A percentile compares a stretch with the other conserved stretches of the same genome.
These are phyloP conservation scores for Blastobotrys ciferrii DNA, from an alignment of 1,139 yeast species.

Conservation along the genomic window DNA sequence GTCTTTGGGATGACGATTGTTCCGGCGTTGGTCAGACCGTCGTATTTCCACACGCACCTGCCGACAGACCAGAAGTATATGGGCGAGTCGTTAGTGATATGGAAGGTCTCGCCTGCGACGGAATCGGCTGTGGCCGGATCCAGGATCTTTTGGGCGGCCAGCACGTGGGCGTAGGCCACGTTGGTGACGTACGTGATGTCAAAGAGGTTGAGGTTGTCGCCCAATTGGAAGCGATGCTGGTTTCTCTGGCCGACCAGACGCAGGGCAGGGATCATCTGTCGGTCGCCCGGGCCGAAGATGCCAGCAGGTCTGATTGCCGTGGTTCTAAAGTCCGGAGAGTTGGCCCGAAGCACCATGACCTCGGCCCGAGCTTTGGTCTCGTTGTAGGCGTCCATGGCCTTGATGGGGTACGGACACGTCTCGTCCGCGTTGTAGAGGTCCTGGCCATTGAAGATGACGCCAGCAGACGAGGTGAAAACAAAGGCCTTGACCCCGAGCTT, in stretches of 20 bases:
- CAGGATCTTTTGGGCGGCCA: constrained; percentile 79
- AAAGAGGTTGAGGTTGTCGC: constrained; percentile 87
- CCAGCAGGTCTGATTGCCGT: constrained; percentile 98
- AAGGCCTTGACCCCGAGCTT: constrained; percentile 53
- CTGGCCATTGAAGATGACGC: constrained; percentile 92
- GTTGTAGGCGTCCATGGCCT: constrained; percentile 95
- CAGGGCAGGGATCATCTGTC: constrained; percentile 92
- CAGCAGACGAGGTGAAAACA: constrained; percentile 91
- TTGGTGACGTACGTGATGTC: constrained; percentile 99
- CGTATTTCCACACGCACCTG: constrained; percentile 95
- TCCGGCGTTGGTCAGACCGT: constrained; percentile 72
- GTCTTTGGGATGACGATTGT: constrained; percentile 70
- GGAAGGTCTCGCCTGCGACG: constrained; percentile 84
- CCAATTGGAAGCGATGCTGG: constrained; percentile 89
- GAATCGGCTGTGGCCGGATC: constrained; percentile 39
- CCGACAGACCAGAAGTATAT: constrained; percentile 97
- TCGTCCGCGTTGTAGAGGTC: constrained; percentile 92
- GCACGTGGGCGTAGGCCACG: constrained; percentile 93
- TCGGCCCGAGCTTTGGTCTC: constrained; percentile 95
- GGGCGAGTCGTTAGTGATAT: constrained; percentile 91
- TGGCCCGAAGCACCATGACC: constrained; percentile 68
- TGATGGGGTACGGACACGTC: constrained; percentile 85
- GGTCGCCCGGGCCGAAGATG: constrained; percentile 97
- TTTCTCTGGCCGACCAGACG: constrained; percentile 80
- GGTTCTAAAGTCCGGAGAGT: constrained; percentile 51